Conservation (phyloP, 2,329 filamentous ascomycete species). For the Xylaria hypoxylon region DNA sequence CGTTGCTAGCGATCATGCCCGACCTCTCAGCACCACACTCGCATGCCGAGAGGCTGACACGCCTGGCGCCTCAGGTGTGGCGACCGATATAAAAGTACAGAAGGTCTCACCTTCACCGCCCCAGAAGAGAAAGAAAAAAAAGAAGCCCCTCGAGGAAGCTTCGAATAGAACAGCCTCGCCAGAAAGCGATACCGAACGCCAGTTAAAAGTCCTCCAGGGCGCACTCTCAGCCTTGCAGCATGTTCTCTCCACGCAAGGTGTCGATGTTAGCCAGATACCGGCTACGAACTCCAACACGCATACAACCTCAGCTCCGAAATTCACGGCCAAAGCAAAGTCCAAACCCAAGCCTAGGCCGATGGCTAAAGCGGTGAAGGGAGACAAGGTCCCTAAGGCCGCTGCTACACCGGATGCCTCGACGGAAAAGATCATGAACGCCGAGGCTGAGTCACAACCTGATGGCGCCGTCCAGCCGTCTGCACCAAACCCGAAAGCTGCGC, state of each 20-base stretch:
- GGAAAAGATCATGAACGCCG: neutral
- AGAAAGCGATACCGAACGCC: conserved; percentile 39
- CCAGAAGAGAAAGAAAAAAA: conserved; percentile 25
- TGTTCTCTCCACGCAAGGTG: conserved; percentile 52
- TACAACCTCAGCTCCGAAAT: neutral
- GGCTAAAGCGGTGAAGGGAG: neutral
- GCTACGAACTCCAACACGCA: conserved; percentile 20
- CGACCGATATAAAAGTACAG: conserved; percentile 12
- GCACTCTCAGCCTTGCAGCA: conserved; percentile 55
- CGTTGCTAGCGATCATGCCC: conserved; percentile 36
- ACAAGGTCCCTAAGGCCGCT: neutral
- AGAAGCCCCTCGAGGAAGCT: neutral
- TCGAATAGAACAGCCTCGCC: neutral
- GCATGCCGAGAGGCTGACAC: conserved; percentile 28
- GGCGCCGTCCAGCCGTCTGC: neutral
- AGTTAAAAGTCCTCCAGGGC: conserved; percentile 52
- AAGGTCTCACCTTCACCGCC: conserved; percentile 4
- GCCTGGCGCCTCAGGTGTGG: conserved; percentile 11
- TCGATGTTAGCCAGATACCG: conserved; percentile 43
- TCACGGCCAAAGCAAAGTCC: neutral
- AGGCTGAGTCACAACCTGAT: neutral
- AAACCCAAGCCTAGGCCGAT: conserved; percentile 20
- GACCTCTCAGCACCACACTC: conserved; percentile 41
- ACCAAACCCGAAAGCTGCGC: neutral
- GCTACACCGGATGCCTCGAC: neutral